These are phyloP conservation scores for Wickerhamiella cacticola DNA, from an alignment of 805 yeast genomes.

Conservation along the genomic window DNA sequence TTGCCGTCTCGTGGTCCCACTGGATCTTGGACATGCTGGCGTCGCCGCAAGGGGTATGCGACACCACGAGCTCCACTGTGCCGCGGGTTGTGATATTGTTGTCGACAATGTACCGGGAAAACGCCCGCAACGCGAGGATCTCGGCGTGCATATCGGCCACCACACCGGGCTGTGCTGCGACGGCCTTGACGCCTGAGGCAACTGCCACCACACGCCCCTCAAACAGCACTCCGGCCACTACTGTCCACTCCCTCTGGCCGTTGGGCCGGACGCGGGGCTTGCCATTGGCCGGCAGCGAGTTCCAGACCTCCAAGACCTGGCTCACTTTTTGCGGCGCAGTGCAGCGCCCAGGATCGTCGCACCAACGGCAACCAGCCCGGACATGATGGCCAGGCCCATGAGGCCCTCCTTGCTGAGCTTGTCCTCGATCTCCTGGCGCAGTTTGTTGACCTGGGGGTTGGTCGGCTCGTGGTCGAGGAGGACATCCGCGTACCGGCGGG, in stretches of 20 bases:
- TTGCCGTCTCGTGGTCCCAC: conserved; percentile 7
- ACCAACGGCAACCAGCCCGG: conserved; percentile 77
- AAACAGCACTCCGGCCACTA: conserved; percentile 59
- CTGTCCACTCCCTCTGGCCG: conserved; percentile 70
- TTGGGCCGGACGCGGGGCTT: conserved; percentile 53
- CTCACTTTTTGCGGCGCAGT: conserved; percentile 22
- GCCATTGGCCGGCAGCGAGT: conserved; percentile 32
- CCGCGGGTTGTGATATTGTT: conserved; percentile 32
- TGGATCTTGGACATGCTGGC: conserved; percentile 46
- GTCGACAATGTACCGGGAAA: conserved; percentile 48
- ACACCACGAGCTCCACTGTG: conserved; percentile 46
- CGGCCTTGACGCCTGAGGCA: conserved; percentile 75
- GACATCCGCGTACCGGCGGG: conserved; percentile 74
- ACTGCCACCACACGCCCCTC: conserved; percentile 35
- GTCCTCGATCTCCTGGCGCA: conserved; percentile 69
- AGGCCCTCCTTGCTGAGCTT: conserved; percentile 78
- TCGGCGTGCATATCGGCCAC: conserved; percentile 91
- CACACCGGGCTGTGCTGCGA: conserved; percentile 26
- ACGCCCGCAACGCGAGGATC: conserved; percentile 54
- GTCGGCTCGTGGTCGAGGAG: conserved; percentile 71
- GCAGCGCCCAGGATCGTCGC: conserved; percentile 42
- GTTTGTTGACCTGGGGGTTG: conserved; percentile 59
- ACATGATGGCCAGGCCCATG: conserved; percentile 75
- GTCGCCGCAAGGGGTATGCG: conserved; percentile 88
- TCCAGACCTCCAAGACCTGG: conserved; percentile 22